These are phyloP conservation scores for Calonectria leucothoes DNA, from an alignment of 2,329 filamentous ascomycete genomes.

Conservation along the genomic window DNA sequence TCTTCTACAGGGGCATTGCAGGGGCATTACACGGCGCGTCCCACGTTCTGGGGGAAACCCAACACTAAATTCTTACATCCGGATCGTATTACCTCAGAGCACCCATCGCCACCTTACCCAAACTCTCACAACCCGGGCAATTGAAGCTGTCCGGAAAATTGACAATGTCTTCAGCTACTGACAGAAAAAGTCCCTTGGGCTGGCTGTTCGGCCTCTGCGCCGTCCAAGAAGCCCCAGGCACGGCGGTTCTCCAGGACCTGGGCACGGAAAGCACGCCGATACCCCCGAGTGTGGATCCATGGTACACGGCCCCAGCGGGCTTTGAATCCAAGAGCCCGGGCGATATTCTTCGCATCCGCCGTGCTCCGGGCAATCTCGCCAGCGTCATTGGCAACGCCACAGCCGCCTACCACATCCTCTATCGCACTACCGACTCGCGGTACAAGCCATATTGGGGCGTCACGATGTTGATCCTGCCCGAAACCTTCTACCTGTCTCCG, in stretches of 20 bases:
- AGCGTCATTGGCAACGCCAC: slow-evolving; percentile 12
- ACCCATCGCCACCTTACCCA: no score
- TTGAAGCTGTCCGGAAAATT: no score
- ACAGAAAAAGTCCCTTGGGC: neutral
- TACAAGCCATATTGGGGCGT: slow-evolving; percentile 52
- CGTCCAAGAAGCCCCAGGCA: neutral
- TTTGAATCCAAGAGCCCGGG: slow-evolving; percentile 23
- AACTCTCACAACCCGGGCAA: neutral
- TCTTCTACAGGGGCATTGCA: neutral
- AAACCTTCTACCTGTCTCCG: neutral
- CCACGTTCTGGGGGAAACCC: neutral
- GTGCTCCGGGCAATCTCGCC: slow-evolving; percentile 28
- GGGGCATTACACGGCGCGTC: neutral
- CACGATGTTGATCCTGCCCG: slow-evolving; percentile 50
- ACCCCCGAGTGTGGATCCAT: slow-evolving; percentile 24
- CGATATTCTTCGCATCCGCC: slow-evolving; percentile 30
- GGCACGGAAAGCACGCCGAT: neutral
- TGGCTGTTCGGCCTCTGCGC: neutral
- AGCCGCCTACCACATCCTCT: slow-evolving; percentile 50
- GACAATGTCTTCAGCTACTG: neutral
- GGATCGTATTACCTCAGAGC: neutral
- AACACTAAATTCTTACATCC: neutral
- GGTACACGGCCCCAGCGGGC: slow-evolving; percentile 13
- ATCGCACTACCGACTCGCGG: slow-evolving; percentile 50
- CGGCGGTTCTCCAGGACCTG: neutral